Conservation (phyloP, 805 yeast species). For the Barnettozyma vustinii region DNA sequence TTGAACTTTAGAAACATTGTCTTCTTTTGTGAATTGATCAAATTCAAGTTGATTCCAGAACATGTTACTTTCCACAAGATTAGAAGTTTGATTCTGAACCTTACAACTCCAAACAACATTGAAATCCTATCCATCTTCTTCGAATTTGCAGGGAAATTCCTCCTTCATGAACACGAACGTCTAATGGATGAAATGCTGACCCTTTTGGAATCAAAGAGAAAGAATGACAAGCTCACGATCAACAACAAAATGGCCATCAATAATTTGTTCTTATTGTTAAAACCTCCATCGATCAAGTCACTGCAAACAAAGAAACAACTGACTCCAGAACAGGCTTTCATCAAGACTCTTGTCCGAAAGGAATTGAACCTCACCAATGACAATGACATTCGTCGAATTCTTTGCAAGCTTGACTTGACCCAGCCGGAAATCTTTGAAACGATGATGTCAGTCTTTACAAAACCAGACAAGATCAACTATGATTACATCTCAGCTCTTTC, state of each 20-base stretch:
- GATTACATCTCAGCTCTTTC: slow-evolving; percentile 50
- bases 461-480: slow-evolving; percentile 57
- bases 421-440: slow-evolving; percentile 31
- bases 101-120: slow-evolving; percentile 51
- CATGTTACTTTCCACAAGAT: slow-evolving; percentile 70
- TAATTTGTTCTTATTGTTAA: slow-evolving; percentile 46
- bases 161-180: slow-evolving; percentile 51
- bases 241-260: slow-evolving; percentile 56
- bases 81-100: slow-evolving; percentile 48
- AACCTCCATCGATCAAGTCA: slow-evolving; percentile 46
- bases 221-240: slow-evolving; percentile 42
- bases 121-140: slow-evolving; percentile 67
- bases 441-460: slow-evolving; percentile 40
- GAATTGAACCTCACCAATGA: slow-evolving; percentile 40
- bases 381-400: slow-evolving; percentile 30
- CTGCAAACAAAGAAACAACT: slow-evolving; percentile 23
- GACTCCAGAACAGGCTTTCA: slow-evolving; percentile 43
- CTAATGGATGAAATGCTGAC: slow-evolving; percentile 61
- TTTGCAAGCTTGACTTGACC: slow-evolving; percentile 43
- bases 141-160: slow-evolving; percentile 66
- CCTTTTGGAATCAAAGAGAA: slow-evolving; percentile 45
- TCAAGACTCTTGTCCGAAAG: slow-evolving; percentile 43
- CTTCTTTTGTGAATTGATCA: slow-evolving; percentile 70
- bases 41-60: slow-evolving; percentile 68
- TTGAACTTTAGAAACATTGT: slow-evolving; percentile 52